Percentiles rank a stretch among this genome's conserved stretches.
Evolutionary conservation across 1,139 yeast genomes (phyloP).

Genomic region (Arxiozyma slooffiae): DNA sequence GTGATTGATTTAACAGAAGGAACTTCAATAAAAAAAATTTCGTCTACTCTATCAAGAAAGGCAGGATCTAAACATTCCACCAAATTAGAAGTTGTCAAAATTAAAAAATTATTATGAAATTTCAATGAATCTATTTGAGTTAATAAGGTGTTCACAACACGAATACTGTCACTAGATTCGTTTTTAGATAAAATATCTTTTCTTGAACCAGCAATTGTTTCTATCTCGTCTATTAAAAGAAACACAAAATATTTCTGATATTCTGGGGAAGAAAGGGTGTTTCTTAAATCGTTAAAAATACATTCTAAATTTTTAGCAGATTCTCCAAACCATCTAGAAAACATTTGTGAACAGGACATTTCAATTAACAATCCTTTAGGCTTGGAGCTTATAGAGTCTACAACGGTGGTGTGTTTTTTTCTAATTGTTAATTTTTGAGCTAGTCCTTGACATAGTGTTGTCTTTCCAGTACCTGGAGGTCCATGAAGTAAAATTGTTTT

Average conservation of each 20-base stretch:
- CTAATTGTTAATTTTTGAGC: conserved; percentile 32
- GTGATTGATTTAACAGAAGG: conserved; percentile 26
- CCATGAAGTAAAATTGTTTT: conserved; percentile 34
- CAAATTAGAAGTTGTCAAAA: conserved; percentile 34
- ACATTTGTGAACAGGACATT: conserved; percentile 32
- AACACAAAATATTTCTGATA: conserved; percentile 21
- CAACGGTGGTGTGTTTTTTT: conserved; percentile 1
- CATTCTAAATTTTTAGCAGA: conserved; percentile 32
- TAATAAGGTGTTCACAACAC: conserved; percentile 35
- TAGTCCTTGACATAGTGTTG: conserved; percentile 39
- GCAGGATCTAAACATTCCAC: conserved; percentile 31
- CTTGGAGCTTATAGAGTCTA: neutral
- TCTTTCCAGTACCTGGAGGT: conserved; percentile 47
- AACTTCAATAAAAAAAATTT: conserved; percentile 25
- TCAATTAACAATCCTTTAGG: conserved; percentile 29
- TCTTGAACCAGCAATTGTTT: conserved; percentile 35
- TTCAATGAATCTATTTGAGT: conserved; percentile 33
- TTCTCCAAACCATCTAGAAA: conserved; percentile 37
- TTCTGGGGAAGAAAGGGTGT: conserved; percentile 13
- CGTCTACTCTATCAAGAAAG: conserved; percentile 34
- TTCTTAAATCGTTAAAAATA: conserved; percentile 30
- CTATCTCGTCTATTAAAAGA: conserved; percentile 35
- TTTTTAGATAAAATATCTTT: conserved; percentile 28
- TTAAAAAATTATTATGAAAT: conserved; percentile 27
- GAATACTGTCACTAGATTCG: conserved; percentile 34